Evolutionary conservation across 2,329 filamentous ascomycete genomes (phyloP), one percentile per base, ranked within the genome.

Genomic region (Colletotrichum simmondsii): DNA sequence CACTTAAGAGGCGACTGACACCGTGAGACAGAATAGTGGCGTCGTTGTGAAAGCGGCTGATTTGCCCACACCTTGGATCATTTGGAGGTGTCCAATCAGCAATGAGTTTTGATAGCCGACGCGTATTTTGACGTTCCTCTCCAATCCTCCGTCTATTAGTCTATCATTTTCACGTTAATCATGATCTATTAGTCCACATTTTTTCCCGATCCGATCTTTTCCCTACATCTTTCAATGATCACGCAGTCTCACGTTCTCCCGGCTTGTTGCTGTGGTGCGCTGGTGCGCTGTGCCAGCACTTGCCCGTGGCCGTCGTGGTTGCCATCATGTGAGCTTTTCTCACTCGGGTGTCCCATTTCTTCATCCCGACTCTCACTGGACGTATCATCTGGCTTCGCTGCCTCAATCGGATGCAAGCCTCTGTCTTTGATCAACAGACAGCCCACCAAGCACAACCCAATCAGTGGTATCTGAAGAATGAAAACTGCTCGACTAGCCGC

Each of bases 401-500:
- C 70, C 1, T 72, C 56, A 3, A 72, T 70, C 0, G 72, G 79
- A 70, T 82, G 82, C 61, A 91, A 75, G 0, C 88, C 88, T 37
- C 81, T 81, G 69, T 90, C 86, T 64, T 84, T 86, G 69, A 92
- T 83, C 12, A 91, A 83, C 0, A 87, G 11, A 72, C 87, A 89
- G 1, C 86, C 80, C 7, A 87, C 57, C 12, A 91, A 81, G 72
- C 87, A 89, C 0, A 85, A 59, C 0, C 84, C 88, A 10, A 89
- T 86, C 4, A 91, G 74, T 0, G 89, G 89, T 0, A 88, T 84
- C 77, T 89, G 89, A 52, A 90, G 78, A 28, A 88, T 86, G 73
- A 92, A 92, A 0, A 92, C 89, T 0, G 85, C 84, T 35, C 84
- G 83, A 26, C 86, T 90, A 0, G 88, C 90, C 11, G 81, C 80